phyloP scores from a whole-genome alignment of 441 rosid species.

The Lagerstroemia fauriei region DNA sequence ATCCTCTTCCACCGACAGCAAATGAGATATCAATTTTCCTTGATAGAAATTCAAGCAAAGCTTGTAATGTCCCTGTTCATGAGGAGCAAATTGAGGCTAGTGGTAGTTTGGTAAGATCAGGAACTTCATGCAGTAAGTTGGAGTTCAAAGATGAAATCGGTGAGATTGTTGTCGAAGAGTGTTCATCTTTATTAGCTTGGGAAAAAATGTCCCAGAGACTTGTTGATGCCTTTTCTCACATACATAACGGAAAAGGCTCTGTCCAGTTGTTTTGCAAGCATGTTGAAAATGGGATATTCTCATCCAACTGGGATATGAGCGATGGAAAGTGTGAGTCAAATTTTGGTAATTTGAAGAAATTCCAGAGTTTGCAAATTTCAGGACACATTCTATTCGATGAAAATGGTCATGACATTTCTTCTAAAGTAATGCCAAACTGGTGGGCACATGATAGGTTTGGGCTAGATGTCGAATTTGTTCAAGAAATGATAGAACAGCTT shows the following conservation, averaged over 20 bases:
- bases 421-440: constrained; percentile 65
- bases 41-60: constrained; percentile 34
- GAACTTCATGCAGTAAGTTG: constrained; percentile 30
- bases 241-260: constrained; percentile 43
- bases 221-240: constrained; percentile 55
- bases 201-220: constrained; percentile 61
- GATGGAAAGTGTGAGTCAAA: constrained; percentile 41
- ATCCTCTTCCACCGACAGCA: constrained; percentile 63
- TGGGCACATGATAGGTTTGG: constrained; percentile 90
- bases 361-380: constrained; percentile 55
- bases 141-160: constrained; percentile 61
- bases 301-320: constrained; percentile 42
- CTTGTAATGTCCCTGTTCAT: constrained; percentile 32
- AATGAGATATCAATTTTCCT: constrained; percentile 69
- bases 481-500: constrained; percentile 78
- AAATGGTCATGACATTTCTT: constrained; percentile 44
- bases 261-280: constrained; percentile 71
- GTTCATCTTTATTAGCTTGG: constrained; percentile 77
- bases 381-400: constrained; percentile 40
- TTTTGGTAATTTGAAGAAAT: constrained; percentile 54
- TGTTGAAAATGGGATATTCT: constrained; percentile 43
- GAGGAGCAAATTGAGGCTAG: constrained; percentile 36
- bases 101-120: constrained; percentile 37
- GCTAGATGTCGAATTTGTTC: constrained; percentile 84
- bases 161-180: constrained; percentile 74